Base-by-base conservation (phyloP, 2,329 filamentous ascomycete genomes). In the Leptographium galeiforme region DNA sequence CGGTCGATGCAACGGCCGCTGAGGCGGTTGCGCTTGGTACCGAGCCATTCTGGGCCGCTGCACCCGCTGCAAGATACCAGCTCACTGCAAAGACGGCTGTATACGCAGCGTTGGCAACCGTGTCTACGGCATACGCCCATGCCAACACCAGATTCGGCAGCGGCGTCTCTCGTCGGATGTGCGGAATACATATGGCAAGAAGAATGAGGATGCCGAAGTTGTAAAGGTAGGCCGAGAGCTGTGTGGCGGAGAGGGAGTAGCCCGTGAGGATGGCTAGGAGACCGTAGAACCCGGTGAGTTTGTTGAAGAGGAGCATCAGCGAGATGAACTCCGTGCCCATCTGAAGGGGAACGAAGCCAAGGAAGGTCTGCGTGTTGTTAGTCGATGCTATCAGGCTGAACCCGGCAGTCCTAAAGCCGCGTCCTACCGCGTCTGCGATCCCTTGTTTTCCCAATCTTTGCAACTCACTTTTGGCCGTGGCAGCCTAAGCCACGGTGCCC, bases 171-270 rank as follows among this genome's bases (percentile, higher is more conserved):
- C 80, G 78, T 58, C 87, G 84, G 65, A 96, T 87, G 65, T 93
- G 85, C 49, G 86, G 86, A 62, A 87, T 78, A 48, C 95, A 82
- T 62, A 81, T 78, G 51, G 79, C 74, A 60, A 87, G 78, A 47
- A 85, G 69, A 58, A 76, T 72, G 58, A 95, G 80, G 33, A 86
- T 78, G 57, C 79, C 61, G 57, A 93, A 76, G 32, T 87, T 93
- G 75, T 95, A 95, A 49, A 95, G 76, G 74, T 95, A 96, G 76
- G 94, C 93, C 55, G 85, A 87, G 54, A 95, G 77, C 68, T 96
- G 91, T 30, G 93, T 77, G 34, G 82, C 76, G 52, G 88, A 90
- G 57, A 95, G 81, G 61, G 84, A 75, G 68, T 87, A 89, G 65
- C 91, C 91, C 30, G 90, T 95, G 59, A 95, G 74, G 60, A 95